Evolutionary conservation across 1,284 basidiomycete genomes (phyloP), one percentile per base, ranked within the genome.

Genomic region (Ustilago cynodontis): DNA sequence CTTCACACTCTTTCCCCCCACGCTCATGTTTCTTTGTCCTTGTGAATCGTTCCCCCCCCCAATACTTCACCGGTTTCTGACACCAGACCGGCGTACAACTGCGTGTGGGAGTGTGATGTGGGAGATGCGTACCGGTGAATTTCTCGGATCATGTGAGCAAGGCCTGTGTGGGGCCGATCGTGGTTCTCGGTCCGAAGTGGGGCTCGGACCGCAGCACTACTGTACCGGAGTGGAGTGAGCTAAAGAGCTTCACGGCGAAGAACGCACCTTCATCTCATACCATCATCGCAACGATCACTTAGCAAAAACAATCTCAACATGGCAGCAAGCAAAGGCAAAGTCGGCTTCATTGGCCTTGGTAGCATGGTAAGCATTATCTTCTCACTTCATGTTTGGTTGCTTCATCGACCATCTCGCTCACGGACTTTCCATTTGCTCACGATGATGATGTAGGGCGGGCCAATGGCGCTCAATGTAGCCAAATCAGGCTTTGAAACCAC

Each of bases 321-420:
- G 49, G n/a, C 29, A 2, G 16, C 49, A 29, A 45, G 16, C 33
- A 47, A 49, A 22, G 50, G 50, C 24, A 66, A 59, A 28, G 55
- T 68, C 1, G 70, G 63, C 29, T 72, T 68, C 35, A 37, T 72
- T 24, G 70, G 70, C 39, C 65, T 68, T 4, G 70, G 70, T 11
- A 67, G 56, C 47, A 71, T 71, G 69, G 65, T 62, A 35, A 68
- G 65, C 22, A 50, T 2, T 16, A 11, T 45, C 43, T 20, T 16
- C 49, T 7, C 6, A 28, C 24, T 13, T 11, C 14, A 3, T 52
- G 4, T 59, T 7, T n/a, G 20, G 37, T 24, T 5, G n/a, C 14
- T 11, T 26, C 26, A 22, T 8, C 35, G 41, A n/a, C 41, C 33
- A n/a, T n/a, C n/a, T n/a, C n/a, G n/a, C n/a, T n/a, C n/a, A n/a